Evolutionary conservation across 1,139 yeast genomes (phyloP).

Genomic region (Hyphopichia fennica): DNA sequence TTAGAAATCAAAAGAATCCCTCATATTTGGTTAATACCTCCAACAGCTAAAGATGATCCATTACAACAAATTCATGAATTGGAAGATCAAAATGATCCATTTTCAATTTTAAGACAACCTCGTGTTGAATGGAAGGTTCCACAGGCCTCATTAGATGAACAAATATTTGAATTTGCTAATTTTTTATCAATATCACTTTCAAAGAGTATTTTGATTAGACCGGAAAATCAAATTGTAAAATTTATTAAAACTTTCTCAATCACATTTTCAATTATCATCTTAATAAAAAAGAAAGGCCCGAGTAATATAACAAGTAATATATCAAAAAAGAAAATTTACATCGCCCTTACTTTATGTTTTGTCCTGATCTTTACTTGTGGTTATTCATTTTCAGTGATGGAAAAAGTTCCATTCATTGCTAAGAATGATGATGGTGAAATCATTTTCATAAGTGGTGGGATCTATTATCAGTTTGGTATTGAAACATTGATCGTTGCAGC

Average conservation of each 20-base stretch:
- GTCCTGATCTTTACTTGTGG: conserved; percentile 57
- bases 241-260: conserved; percentile 47
- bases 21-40: conserved; percentile 65
- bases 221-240: conserved; percentile 38
- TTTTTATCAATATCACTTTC: conserved; percentile 49
- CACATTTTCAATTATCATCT: conserved; percentile 45
- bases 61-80: conserved; percentile 11
- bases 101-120: conserved; percentile 27
- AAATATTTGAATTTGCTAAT: conserved; percentile 49
- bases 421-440: conserved; percentile 45
- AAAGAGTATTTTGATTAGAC: conserved; percentile 40
- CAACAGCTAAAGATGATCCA: conserved; percentile 20
- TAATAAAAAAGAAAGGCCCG: conserved; percentile 52
- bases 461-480: conserved; percentile 66
- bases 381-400: conserved; percentile 59
- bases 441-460: conserved; percentile 62
- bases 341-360: conserved; percentile 37
- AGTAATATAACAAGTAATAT: conserved; percentile 26
- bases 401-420: conserved; percentile 64
- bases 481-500: conserved; percentile 56
- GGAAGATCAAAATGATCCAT: conserved; percentile 20
- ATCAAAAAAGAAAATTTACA: conserved; percentile 32
- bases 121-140: conserved; percentile 36
- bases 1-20: conserved; percentile 55
- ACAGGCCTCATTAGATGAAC: conserved; percentile 22